A percentile compares a stretch with the other conserved stretches of the same genome.
These are phyloP conservation scores for Metarhizium guizhouense DNA, from an alignment of 2,329 filamentous ascomycete species.

Conservation along the genomic window DNA sequence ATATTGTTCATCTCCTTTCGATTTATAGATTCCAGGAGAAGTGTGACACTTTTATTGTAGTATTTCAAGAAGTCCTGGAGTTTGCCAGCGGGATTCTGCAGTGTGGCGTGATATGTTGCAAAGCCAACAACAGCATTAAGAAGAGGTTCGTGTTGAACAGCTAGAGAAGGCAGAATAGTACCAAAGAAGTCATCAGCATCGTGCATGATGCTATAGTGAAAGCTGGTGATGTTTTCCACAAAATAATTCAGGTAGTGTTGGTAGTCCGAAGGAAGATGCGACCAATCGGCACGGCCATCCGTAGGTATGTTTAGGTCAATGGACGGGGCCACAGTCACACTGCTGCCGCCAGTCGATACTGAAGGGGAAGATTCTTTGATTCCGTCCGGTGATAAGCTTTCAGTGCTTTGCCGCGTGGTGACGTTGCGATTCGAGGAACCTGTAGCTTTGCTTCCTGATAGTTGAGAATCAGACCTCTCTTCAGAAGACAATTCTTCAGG, in stretches of 20 bases:
- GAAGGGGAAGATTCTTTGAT: slow-evolving; percentile 43
- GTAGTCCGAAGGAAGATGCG: slow-evolving; percentile 57
- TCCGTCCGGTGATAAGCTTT: slow-evolving; percentile 43
- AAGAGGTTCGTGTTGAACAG: slow-evolving; percentile 66
- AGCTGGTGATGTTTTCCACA: slow-evolving; percentile 64
- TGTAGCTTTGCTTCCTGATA: slow-evolving; percentile 22
- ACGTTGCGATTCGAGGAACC: slow-evolving; percentile 27
- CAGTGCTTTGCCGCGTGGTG: slow-evolving; percentile 37
- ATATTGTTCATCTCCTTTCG: slow-evolving; percentile 62
- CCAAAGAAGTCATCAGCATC: slow-evolving; percentile 68
- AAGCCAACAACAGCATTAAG: slow-evolving; percentile 84
- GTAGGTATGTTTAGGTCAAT: slow-evolving; percentile 15
- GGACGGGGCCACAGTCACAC: slow-evolving; percentile 19
- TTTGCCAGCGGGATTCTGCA: slow-evolving; percentile 61
- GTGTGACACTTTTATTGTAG: slow-evolving; percentile 78
- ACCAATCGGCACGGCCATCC: slow-evolving; percentile 36
- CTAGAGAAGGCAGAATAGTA: slow-evolving; percentile 59
- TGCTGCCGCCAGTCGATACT: slow-evolving; percentile 31
- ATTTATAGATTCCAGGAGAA: slow-evolving; percentile 63
- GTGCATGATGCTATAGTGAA: slow-evolving; percentile 72
- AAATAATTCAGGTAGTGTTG: slow-evolving; percentile 75
- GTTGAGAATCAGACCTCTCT: slow-evolving; percentile 11
- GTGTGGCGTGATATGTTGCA: slow-evolving; percentile 73
- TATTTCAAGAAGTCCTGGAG: slow-evolving; percentile 79
- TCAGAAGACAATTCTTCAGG: slow-evolving; percentile 20